Evolutionary conservation across 768 basidiomycete species (phyloP).

Genomic region (Tricholoma saponaceum): DNA sequence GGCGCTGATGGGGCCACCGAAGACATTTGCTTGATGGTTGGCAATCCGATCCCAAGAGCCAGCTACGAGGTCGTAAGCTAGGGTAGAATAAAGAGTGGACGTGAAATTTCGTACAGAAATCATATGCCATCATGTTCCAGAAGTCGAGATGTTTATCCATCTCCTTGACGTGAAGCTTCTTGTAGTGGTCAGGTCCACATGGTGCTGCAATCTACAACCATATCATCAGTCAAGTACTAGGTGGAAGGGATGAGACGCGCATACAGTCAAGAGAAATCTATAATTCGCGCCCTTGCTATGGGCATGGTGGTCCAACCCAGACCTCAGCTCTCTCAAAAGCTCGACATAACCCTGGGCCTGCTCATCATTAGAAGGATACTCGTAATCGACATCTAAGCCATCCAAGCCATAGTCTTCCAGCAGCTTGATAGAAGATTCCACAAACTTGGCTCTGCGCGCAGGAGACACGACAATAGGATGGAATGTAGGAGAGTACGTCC

Average conservation of each 20-base stretch:
- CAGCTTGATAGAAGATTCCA: conserved; percentile 70
- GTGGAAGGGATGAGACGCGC: conserved; percentile 18
- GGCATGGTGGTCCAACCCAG: conserved; percentile 74
- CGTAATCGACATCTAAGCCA: conserved; percentile 90
- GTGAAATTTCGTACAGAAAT: conserved; percentile 53
- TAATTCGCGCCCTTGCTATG: conserved; percentile 48
- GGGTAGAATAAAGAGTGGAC: not conserved
- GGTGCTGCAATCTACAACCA: conserved; percentile 78
- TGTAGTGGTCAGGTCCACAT: conserved; percentile 84
- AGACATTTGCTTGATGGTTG: conserved; percentile 86
- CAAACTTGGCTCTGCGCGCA: conserved; percentile 66
- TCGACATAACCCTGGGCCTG: conserved; percentile 84
- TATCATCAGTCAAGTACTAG: not conserved
- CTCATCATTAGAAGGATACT: conserved; percentile 77
- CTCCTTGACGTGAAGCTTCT: conserved; percentile 69
- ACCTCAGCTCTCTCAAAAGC: conserved; percentile 72
- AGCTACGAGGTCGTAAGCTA: conserved; percentile 33
- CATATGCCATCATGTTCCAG: conserved; percentile 98
- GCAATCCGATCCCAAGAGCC: conserved; percentile 73
- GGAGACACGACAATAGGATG: conserved; percentile 75
- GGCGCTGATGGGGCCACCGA: conserved; percentile 60
- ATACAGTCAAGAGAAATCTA: conserved; percentile 71
- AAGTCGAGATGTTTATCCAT: conserved; percentile 91
- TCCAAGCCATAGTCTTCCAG: conserved; percentile 92
- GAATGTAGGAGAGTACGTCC: conserved; percentile 89